These are phyloP conservation scores for Nitzschia sp. DNA, from an alignment of 108 stramenopile genomes.

Conservation along the genomic window DNA sequence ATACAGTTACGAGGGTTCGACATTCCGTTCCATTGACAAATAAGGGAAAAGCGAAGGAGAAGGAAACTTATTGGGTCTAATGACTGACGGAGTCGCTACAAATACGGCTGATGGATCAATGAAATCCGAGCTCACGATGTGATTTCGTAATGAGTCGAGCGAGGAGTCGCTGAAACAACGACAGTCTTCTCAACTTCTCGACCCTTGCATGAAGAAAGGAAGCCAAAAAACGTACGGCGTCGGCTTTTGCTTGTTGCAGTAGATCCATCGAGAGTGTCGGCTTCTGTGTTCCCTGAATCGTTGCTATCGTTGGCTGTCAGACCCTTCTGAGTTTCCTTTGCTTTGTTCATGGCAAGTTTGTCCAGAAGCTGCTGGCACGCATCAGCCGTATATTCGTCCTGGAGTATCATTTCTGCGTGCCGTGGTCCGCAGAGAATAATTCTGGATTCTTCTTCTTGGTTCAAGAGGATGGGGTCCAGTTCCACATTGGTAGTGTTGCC, in stretches of 20 bases:
- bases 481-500: slow-evolving; percentile 8
- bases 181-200: too few species aligned
- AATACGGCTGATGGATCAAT: too few species aligned
- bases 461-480: slow-evolving; percentile 1
- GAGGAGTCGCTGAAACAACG: too few species aligned
- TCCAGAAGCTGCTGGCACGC: neutral
- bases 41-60: too few species aligned
- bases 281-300: slow-evolving; percentile 3
- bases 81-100: too few species aligned
- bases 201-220: neutral
- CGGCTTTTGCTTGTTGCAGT: neutral
- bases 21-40: too few species aligned
- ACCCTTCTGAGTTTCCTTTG: too few species aligned
- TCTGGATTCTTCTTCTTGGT: neutral
- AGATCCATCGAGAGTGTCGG: neutral
- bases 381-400: neutral
- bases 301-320: neutral
- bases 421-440: neutral
- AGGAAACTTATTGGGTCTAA: too few species aligned
- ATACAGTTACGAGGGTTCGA: too few species aligned
- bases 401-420: neutral
- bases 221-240: neutral
- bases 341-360: neutral
- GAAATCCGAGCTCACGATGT: too few species aligned
- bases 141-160: too few species aligned